Percentiles rank a stretch among this genome's conserved stretches.
phyloP scores from a whole-genome alignment of 2,329 filamentous ascomycete genomes.

The Paramyrothecium roridum region DNA sequence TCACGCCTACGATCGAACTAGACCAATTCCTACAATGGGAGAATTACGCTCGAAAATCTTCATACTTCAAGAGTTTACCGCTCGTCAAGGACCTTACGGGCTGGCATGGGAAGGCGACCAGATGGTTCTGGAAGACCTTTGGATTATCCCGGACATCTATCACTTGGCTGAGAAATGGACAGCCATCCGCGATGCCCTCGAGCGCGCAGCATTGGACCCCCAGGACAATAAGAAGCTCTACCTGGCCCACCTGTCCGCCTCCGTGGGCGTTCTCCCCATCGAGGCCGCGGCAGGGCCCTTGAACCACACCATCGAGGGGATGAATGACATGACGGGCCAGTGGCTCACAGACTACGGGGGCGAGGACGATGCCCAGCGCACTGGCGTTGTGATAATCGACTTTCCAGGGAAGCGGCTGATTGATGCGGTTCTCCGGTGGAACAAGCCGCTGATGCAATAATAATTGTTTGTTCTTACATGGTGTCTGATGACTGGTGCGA shows the following conservation, averaged over 20 bases:
- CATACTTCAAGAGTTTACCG: constrained; percentile 44
- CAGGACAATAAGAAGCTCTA: constrained; percentile 35
- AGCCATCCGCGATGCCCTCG: constrained; percentile 37
- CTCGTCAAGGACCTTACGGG: constrained; percentile 32
- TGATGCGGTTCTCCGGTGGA: constrained; percentile 1
- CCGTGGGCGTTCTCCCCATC: constrained; percentile 45
- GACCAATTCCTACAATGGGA: constrained; percentile 39
- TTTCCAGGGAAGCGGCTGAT: neutral
- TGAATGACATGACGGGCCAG: constrained; percentile 35
- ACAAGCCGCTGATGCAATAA: neutral
- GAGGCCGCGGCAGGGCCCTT: constrained; percentile 45
- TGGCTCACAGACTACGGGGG: neutral
- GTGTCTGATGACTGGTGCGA: no score
- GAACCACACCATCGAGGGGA: constrained; percentile 44
- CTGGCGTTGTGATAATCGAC: constrained; percentile 1
- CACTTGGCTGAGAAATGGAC: constrained; percentile 45
- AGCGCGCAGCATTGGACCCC: constrained; percentile 27
- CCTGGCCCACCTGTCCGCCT: constrained; percentile 45
- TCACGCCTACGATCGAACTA: constrained; percentile 24
- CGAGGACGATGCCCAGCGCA: neutral
- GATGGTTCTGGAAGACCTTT: constrained; percentile 45
- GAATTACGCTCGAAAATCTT: constrained; percentile 42
- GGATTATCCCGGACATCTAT: constrained; percentile 38
- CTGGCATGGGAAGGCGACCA: constrained; percentile 40
- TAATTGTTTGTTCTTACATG: neutral